phyloP scores from a whole-genome alignment of 768 basidiomycete species.

The Suillus weaverae region DNA sequence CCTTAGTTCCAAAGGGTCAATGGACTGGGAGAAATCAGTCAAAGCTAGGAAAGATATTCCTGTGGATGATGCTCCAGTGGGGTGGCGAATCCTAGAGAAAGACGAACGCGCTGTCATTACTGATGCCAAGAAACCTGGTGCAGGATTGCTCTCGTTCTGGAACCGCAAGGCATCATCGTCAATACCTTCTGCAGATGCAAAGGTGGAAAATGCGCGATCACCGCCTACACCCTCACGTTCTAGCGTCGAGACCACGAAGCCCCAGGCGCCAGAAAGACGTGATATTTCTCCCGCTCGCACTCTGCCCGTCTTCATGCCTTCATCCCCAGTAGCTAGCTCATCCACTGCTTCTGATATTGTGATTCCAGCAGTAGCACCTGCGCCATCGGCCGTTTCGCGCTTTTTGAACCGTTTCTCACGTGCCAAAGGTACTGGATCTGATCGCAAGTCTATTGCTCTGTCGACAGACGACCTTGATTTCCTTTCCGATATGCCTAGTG shows the following conservation, averaged over 20 bases:
- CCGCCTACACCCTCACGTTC: slow-evolving; percentile 24
- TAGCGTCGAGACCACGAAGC: slow-evolving; percentile 30
- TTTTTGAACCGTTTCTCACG: slow-evolving; percentile 79
- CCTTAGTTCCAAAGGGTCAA: slow-evolving; percentile 67
- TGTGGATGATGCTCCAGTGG: slow-evolving; percentile 57
- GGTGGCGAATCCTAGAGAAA: slow-evolving; percentile 72
- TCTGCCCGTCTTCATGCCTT: slow-evolving; percentile 1
- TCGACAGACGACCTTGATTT: slow-evolving; percentile 83
- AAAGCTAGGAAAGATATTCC: slow-evolving; percentile 50
- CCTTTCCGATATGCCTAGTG: slow-evolving; percentile 65
- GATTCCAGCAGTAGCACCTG: slow-evolving; percentile 17
- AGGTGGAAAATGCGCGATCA: slow-evolving; percentile 21
- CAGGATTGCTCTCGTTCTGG: slow-evolving; percentile 76
- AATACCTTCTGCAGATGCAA: slow-evolving; percentile 23
- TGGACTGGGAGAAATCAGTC: slow-evolving; percentile 72
- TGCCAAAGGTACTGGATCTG: slow-evolving; percentile 34
- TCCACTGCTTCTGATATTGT: slow-evolving; percentile 9
- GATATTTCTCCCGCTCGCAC: slow-evolving; percentile 19
- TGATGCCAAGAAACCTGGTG: slow-evolving; percentile 45
- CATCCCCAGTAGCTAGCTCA: slow-evolving; percentile 8
- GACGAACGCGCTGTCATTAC: slow-evolving; percentile 33
- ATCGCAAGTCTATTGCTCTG: slow-evolving; percentile 62
- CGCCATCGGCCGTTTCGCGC: slow-evolving; percentile 76
- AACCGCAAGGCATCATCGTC: slow-evolving; percentile 41
- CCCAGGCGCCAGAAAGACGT: slow-evolving; percentile 10